Conservation (phyloP, 257 asterid species). For the Penstemon barbatus region DNA sequence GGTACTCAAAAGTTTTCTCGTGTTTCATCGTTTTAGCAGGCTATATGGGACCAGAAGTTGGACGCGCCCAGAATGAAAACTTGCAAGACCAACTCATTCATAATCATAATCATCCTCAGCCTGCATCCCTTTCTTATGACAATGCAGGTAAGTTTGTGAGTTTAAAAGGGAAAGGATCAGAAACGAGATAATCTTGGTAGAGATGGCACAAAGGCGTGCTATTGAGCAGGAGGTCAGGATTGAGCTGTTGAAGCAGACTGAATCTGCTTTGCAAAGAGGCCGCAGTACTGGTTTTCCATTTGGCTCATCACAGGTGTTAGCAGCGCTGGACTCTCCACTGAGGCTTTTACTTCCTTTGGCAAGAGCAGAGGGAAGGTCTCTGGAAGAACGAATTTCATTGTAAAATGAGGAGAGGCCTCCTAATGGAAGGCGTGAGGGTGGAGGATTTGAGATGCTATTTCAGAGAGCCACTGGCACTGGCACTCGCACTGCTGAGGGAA, state of each 20-base stretch:
- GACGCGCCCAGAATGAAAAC: too few relatives aligned
- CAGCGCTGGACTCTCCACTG: constrained; percentile 10
- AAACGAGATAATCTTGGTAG: too few relatives aligned
- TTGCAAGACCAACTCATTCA: too few relatives aligned
- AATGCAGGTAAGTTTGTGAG: too few relatives aligned
- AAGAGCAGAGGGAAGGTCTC: constrained; percentile 25
- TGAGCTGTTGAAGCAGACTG: constrained; percentile 42
- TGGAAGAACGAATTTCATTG: constrained; percentile 30
- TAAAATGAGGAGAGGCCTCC: background rate
- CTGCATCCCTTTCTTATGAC: too few relatives aligned
- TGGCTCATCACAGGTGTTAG: constrained; percentile 12
- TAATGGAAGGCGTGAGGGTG: constrained; percentile 19
- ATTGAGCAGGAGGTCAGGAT: too few relatives aligned
- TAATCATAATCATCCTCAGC: too few relatives aligned
- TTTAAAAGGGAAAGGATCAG: too few relatives aligned
- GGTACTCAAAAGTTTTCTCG: too few relatives aligned
- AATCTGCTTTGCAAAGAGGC: constrained; percentile 30
- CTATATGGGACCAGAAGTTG: too few relatives aligned
- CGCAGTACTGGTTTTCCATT: constrained; percentile 19
- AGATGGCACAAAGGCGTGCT: too few relatives aligned
- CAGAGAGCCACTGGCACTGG: background rate
- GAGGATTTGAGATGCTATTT: constrained; percentile 26
- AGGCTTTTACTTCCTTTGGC: background rate
- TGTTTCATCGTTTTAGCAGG: too few relatives aligned
- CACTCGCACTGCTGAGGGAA: background rate